Evolutionary conservation across 164 flowering plant species (phyloP).

Genomic region (Malania oleifera): DNA sequence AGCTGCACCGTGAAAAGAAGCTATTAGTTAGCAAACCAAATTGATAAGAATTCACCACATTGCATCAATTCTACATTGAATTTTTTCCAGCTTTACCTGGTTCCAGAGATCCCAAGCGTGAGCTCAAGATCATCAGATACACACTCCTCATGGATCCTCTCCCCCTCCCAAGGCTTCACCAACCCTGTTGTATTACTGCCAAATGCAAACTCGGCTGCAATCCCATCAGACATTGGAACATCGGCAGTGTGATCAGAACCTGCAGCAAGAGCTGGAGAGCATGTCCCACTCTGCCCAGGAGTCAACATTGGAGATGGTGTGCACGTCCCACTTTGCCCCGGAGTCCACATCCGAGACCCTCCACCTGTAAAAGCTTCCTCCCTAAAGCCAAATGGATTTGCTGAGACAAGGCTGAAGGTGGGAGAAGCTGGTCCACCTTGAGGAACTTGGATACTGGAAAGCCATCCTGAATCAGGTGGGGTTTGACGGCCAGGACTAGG

Average conservation of each 20-base stretch:
- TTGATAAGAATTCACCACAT: neutral
- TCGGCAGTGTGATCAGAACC: constrained; percentile 58
- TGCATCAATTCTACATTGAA: neutral
- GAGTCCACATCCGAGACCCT: constrained; percentile 91
- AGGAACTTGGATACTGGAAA: constrained; percentile 49
- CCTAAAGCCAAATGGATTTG: constrained; percentile 63
- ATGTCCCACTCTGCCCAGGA: constrained; percentile 28
- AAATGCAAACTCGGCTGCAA: constrained; percentile 88
- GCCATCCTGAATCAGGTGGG: constrained; percentile 72
- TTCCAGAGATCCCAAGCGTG: constrained; percentile 74
- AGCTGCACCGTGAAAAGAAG: constrained; percentile 22
- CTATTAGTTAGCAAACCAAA: constrained; percentile 1
- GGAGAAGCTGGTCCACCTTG: constrained; percentile 63
- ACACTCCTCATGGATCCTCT: constrained; percentile 90
- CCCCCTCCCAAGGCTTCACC: constrained; percentile 98
- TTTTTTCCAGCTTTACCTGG: constrained; percentile 36
- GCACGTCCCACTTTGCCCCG: constrained; percentile 75
- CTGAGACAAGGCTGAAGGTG: constrained; percentile 72
- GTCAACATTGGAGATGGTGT: neutral
- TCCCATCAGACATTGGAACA: constrained; percentile 75
- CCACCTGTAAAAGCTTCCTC: constrained; percentile 45
- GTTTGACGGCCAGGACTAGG: constrained; percentile 72
- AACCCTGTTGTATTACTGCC: constrained; percentile 54
- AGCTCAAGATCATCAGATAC: constrained; percentile 90
- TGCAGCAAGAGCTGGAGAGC: constrained; percentile 79